Base-by-base conservation (phyloP, 2,329 filamentous ascomycete species). In the Thelonectria rubi region DNA sequence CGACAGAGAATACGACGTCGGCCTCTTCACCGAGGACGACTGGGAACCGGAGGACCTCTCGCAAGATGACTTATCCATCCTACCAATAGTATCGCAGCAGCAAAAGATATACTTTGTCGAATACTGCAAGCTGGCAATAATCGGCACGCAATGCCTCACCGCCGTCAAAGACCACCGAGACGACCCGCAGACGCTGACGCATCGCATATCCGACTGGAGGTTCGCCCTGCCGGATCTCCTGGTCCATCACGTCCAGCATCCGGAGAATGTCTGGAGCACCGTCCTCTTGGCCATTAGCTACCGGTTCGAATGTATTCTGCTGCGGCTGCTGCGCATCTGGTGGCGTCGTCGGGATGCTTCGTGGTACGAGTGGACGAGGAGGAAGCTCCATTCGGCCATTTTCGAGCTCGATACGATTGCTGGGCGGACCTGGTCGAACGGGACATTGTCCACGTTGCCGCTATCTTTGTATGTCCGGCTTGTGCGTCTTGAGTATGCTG, bases 381-480 rank as follows among this genome's bases (percentile, higher is more conserved):
- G 26, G 39, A 54, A 34, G 20, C 34, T 60, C 9, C 49, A 43
- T 20, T 39, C 34, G 5, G 49, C 57, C n/a, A 60, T 60, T 21
- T 60, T 60, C 26, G 57, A 60, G 37, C 45, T 60, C n/a, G 57
- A 60, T 18, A 60, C 57, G 1, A 50, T 60, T 20, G 24, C 45
- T 42, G 57, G 57, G 8, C 32, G 57, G 26, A 51, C 47, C 6
- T 60, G 49, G 57, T 49, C 26, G 17, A 34, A 53, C 10, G 43
- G 45, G 10, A 54, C 37, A 14, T 32, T 60, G 17, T 43, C 32
- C 3, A 55, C 32, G 3, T 37, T 60, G 3, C 57, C 57, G 2
- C 14, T 60, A 12, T 54, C 57, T 21, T 60, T 60, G 57, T 60
- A 54, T 4, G 57, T 49, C 30, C n/a, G n/a, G n/a, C n/a, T n/a